phyloP scores from a whole-genome alignment of 2,329 filamentous ascomycete genomes.

The Ceratocystis ficicola region DNA sequence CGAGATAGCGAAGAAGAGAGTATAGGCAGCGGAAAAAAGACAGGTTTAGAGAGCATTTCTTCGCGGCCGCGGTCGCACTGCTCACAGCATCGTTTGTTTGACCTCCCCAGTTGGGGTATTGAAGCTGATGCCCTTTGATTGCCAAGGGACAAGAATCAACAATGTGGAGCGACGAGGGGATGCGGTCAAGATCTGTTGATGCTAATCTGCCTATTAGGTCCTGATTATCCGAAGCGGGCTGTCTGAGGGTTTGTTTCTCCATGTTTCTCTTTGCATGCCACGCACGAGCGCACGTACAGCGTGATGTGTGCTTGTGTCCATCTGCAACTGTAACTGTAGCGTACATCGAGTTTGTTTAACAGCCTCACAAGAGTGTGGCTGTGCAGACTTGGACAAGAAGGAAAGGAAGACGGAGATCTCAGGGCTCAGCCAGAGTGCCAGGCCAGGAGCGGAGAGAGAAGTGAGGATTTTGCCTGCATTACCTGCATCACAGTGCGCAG shows the following conservation, averaged over 20 bases:
- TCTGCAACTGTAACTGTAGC: neutral
- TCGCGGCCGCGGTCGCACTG: too few species aligned
- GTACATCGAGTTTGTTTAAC: neutral
- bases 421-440: neutral
- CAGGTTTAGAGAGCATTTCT: neutral
- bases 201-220: too few species aligned
- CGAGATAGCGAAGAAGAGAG: neutral
- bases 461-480: neutral
- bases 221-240: too few species aligned
- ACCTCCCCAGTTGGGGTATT: neutral
- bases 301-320: too few species aligned
- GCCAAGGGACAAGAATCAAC: neutral
- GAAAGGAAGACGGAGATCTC: neutral
- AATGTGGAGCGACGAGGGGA: neutral
- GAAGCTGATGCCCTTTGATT: neutral
- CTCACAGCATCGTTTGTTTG: neutral
- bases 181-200: neutral
- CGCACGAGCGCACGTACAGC: too few species aligned
- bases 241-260: too few species aligned
- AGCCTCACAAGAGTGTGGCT: neutral
- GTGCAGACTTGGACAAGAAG: neutral
- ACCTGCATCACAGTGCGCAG: neutral
- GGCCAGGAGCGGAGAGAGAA: neutral
- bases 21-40: too few species aligned
- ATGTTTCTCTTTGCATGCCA: too few species aligned